phyloP scores from a whole-genome alignment of 1,284 basidiomycete genomes.

The Pseudozyma pruni region DNA sequence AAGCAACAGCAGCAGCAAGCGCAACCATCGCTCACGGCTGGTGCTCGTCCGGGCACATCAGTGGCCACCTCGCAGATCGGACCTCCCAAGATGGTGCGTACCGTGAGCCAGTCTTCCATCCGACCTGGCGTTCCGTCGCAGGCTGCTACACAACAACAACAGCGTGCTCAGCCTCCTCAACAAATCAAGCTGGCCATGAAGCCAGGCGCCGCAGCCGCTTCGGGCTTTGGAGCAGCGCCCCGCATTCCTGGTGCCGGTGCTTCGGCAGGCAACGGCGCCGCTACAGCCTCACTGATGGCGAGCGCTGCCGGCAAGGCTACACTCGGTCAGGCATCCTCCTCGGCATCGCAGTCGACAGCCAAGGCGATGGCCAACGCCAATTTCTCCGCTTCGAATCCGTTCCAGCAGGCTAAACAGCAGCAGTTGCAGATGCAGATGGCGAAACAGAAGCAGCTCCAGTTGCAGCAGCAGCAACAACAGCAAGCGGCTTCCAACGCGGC shows the following conservation, averaged over 20 bases:
- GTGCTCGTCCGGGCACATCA: slow-evolving; percentile 26
- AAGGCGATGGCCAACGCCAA: slow-evolving; percentile 44
- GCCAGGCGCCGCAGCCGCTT: slow-evolving; percentile 24
- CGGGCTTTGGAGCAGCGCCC: slow-evolving; percentile 37
- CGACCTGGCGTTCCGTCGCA: slow-evolving; percentile 23
- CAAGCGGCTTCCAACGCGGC: slow-evolving; percentile 26
- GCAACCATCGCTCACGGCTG: slow-evolving; percentile 6
- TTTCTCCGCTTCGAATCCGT: slow-evolving; percentile 45
- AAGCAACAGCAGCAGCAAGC: slow-evolving; percentile 18
- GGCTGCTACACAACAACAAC: slow-evolving; percentile 13
- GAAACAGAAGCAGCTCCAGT: slow-evolving; percentile 31
- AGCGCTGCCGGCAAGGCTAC: slow-evolving; percentile 9
- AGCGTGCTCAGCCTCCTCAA: slow-evolving; percentile 30
- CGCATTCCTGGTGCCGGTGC: slow-evolving; percentile 33
- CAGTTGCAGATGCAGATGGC: slow-evolving; percentile 34
- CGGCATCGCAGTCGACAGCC: slow-evolving; percentile 11
- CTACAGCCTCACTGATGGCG: slow-evolving; percentile 32
- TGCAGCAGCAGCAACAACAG: slow-evolving; percentile 38
- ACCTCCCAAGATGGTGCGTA: slow-evolving; percentile 41
- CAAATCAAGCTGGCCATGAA: slow-evolving; percentile 48
- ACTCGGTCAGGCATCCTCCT: background rate
- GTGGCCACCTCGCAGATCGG: slow-evolving; percentile 34
- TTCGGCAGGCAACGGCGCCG: slow-evolving; percentile 25
- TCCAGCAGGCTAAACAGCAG: slow-evolving; percentile 53
- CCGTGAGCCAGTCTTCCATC: slow-evolving; percentile 42